Evolutionary conservation across 306 rosid genomes (phyloP).

Genomic region (Rosa rugosa): DNA sequence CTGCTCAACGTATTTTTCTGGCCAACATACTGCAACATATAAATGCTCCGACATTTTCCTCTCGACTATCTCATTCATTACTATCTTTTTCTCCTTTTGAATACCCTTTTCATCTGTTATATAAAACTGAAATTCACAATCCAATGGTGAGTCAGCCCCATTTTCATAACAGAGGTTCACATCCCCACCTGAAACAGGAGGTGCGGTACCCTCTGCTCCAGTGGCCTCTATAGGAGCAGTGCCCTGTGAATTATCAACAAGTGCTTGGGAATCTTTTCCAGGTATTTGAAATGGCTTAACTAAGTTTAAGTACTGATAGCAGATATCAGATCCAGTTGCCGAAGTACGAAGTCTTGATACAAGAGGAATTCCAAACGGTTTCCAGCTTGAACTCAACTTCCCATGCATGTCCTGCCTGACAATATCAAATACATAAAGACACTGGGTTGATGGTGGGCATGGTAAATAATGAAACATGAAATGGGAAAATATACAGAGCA

Average conservation of each 20-base stretch:
- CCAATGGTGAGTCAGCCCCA: slow-evolving; percentile 42
- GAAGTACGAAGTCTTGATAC: slow-evolving; percentile 51
- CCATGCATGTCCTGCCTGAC: slow-evolving; percentile 74
- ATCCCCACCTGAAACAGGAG: slow-evolving; percentile 34
- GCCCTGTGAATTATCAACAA: slow-evolving; percentile 36
- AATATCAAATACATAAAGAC: slow-evolving; percentile 35
- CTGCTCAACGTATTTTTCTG: slow-evolving; percentile 54
- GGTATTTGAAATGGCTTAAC: slow-evolving; percentile 57
- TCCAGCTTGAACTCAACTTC: slow-evolving; percentile 59
- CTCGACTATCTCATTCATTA: slow-evolving; percentile 50
- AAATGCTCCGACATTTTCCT: slow-evolving; percentile 44
- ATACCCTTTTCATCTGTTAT: slow-evolving; percentile 75
- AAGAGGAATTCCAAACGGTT: slow-evolving; percentile 91
- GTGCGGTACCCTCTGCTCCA: slow-evolving; percentile 33
- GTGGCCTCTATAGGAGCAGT: slow-evolving; percentile 42
- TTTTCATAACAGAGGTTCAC: slow-evolving; percentile 29
- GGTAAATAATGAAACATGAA: slow-evolving; percentile 3
- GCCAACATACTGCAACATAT: slow-evolving; percentile 80
- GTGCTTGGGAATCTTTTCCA: slow-evolving; percentile 41
- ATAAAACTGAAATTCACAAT: slow-evolving; percentile 63
- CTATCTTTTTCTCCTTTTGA: slow-evolving; percentile 51
- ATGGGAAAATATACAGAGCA: background rate
- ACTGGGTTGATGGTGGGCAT: slow-evolving; percentile 18
- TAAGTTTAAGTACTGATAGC: slow-evolving; percentile 57
- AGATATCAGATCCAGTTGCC: slow-evolving; percentile 66